Evolutionary conservation across 2,329 filamentous ascomycete species (phyloP).

Genomic region (Pyrenophora teres): DNA sequence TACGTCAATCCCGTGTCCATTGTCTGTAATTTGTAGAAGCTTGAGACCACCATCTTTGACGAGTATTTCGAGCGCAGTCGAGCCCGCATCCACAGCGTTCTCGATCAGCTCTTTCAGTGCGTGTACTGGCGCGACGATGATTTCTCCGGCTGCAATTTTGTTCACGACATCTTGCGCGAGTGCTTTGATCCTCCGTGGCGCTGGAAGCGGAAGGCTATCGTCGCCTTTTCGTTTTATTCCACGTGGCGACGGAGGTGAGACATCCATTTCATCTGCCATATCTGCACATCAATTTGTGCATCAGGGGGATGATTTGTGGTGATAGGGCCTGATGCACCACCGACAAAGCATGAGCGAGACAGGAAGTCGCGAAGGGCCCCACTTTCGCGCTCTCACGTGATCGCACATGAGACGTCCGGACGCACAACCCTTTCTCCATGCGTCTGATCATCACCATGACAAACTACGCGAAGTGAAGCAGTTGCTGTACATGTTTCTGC

Average conservation of each 20-base stretch:
- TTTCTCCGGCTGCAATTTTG: conserved; percentile 97
- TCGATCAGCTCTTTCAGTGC: conserved; percentile 96
- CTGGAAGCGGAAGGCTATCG: conserved; percentile 39
- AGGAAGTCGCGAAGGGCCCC: conserved; percentile 22
- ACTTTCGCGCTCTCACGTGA: conserved; percentile 29
- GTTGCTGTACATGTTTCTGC: no score
- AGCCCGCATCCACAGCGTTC: conserved; percentile 96
- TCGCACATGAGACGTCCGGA: not conserved
- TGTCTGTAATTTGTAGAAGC: conserved; percentile 94
- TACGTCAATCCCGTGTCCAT: conserved; percentile 93
- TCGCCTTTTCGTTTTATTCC: conserved; percentile 46
- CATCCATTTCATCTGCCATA: conserved; percentile 42
- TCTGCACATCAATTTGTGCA: not conserved
- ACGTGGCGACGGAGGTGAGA: conserved; percentile 33
- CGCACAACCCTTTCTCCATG: not conserved
- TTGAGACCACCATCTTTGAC: conserved; percentile 96
- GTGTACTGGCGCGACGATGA: conserved; percentile 95
- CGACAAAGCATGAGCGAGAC: conserved; percentile 4
- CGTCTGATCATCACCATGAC: not conserved
- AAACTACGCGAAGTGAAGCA: no score
- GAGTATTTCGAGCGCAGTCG: conserved; percentile 85
- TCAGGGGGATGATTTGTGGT: conserved; percentile 5
- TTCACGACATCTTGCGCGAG: conserved; percentile 93
- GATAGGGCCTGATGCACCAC: conserved; percentile 2
- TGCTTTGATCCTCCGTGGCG: conserved; percentile 65